phyloP scores from a whole-genome alignment of 2,329 filamentous ascomycete genomes.

The Aschersonia sp. region DNA sequence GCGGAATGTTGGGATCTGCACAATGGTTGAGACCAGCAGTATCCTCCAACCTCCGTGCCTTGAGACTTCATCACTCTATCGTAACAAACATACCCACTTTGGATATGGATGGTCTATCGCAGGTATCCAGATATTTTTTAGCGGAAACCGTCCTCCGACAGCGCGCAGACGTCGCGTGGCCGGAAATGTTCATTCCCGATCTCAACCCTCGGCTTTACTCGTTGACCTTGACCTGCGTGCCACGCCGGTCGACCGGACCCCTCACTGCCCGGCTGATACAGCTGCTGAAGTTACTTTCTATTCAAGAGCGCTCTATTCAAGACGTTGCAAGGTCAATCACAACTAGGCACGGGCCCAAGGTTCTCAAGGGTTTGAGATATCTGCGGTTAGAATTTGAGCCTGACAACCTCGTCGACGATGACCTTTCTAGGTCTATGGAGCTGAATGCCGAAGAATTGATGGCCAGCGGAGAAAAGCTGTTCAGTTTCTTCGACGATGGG shows the following conservation, averaged over 20 bases:
- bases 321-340: constrained; percentile 8
- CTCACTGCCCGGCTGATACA: constrained; percentile 29
- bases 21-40: constrained; percentile 37
- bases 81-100: constrained; percentile 39
- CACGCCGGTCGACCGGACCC: constrained; percentile 35
- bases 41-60: constrained; percentile 34
- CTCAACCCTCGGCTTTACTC: constrained; percentile 40
- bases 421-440: constrained; percentile 15
- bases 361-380: constrained; percentile 36
- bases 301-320: constrained; percentile 33
- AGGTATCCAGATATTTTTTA: constrained; percentile 20
- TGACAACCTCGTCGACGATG: constrained; percentile 21
- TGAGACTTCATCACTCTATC: constrained; percentile 45
- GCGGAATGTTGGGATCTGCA: constrained; percentile 28
- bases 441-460: constrained; percentile 29
- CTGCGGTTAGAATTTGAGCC: constrained; percentile 39
- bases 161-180: constrained; percentile 30
- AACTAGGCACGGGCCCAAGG: constrained; percentile 21
- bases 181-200: constrained; percentile 34
- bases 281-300: constrained; percentile 31
- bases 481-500: constrained; percentile 28
- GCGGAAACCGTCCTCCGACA: constrained; percentile 30
- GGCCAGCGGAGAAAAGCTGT: constrained; percentile 20
- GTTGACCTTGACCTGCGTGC: constrained; percentile 38
- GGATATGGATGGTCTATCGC: constrained; percentile 19